Base-by-base conservation (phyloP, 2,329 filamentous ascomycete genomes). In the Lachnellula suecica region DNA sequence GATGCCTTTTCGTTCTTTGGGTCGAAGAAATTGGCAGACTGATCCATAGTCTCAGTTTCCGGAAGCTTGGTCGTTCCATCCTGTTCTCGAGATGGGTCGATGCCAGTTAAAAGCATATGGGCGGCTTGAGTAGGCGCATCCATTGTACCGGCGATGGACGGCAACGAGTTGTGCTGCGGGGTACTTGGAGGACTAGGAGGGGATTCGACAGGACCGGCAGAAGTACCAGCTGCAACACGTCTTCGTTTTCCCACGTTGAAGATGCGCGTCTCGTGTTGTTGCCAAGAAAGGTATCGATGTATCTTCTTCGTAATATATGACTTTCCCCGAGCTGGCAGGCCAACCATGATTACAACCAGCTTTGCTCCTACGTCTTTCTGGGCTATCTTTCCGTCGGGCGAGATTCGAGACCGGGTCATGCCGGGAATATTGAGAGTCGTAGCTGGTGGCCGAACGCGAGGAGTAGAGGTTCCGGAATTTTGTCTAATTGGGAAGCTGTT, bases 281-380 rank as follows among this genome's bases (percentile, higher is more conserved):
- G 85, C 94, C 94, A 99, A 45, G 95, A 93, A 46, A 99, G 76
- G 68, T 97, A 99, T 56, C 94, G 83, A 53, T 94, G 89, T 58
- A 99, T 82, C 75, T 99, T 99, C 78, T 97, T 97, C 56, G 94
- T 97, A 65, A 99, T 96, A 73, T 99, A 99, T 50, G 92, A 97
- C 75, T 99, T 99, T 68, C 94, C 94, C 65, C 94, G 81, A 9
- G 94, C 94, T 2, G 94, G 94, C 63, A 99, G 75, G 58, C 94
- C 94, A 55, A 99, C 94, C 94, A 99, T 99, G 69, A 99, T 85
- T 65, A 99, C 96, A 67, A 97, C 91, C 57, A 99, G 79, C 77
- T 99, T 99, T 37, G 94, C 89, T 45, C 92, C 94, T 45, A 99
- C 89, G 79, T 99, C 94, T 66, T 93, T 83, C 67, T 93, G 86